Evolutionary conservation across 1,284 basidiomycete species (phyloP).

Genomic region (Lentinus polychrous): DNA sequence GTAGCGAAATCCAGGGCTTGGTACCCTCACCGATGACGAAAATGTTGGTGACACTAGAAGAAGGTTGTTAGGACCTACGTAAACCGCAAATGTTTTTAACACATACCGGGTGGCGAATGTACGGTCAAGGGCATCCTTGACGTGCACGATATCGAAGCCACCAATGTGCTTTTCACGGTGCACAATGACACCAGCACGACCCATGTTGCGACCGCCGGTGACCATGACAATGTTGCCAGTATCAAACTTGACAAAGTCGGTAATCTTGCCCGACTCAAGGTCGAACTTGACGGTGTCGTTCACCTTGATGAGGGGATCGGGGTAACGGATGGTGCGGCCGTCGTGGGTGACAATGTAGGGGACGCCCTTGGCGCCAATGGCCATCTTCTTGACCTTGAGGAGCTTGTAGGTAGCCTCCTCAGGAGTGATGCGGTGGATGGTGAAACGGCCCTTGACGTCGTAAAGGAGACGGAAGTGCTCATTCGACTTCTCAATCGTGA

Average conservation of each 20-base stretch:
- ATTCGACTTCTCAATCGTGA: constrained; percentile 96
- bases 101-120: constrained; percentile 92
- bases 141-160: constrained; percentile 97
- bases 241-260: constrained; percentile 94
- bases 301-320: constrained; percentile 92
- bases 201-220: constrained; percentile 99
- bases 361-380: constrained; percentile 90
- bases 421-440: constrained; percentile 98
- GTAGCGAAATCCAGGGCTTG: constrained; percentile 97
- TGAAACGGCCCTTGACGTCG: constrained; percentile 99
- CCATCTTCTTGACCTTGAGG: constrained; percentile 90
- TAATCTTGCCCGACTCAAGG: constrained; percentile 92
- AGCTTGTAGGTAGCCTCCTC: constrained; percentile 99
- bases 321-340: constrained; percentile 99
- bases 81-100: background rate
- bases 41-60: constrained; percentile 84
- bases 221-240: constrained; percentile 97
- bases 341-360: constrained; percentile 99
- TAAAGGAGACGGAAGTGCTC: constrained; percentile 99
- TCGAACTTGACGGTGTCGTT: constrained; percentile 99
- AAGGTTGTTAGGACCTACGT: background rate
- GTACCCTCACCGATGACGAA: constrained; percentile 94
- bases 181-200: constrained; percentile 92
- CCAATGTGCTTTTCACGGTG: constrained; percentile 97
- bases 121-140: constrained; percentile 92